Evolutionary conservation across 208 protist species (phyloP), one percentile per base, ranked within the genome.

Genomic region (Angomonas ambiguus): DNA sequence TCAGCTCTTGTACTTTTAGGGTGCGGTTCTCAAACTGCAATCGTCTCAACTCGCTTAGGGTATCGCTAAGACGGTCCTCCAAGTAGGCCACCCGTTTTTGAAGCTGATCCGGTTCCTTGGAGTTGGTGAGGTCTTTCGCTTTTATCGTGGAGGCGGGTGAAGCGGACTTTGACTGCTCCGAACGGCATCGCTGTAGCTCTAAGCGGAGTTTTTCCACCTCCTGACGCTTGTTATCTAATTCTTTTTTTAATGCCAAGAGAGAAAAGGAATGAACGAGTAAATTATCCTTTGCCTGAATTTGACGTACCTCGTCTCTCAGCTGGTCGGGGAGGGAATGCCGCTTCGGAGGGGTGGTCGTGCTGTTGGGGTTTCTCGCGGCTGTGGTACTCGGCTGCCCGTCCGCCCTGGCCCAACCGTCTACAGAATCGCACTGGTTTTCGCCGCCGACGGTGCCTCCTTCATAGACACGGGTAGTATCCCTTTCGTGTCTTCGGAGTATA

Each of bases 21-120:
- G 74, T 74, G 3, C 81, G 82, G 1, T 72, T 72, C 65, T 85
- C 76, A 16, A 79, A 67, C 24, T 76, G 60, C 41, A 77, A 67
- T 10, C 24, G 38, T 1, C 66, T 69, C n/a, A 84, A 58, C 62
- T 88, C 73, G 24, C 28, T 38, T 38, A 51, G 48, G 11, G 76
- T 64, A 34, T 72, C 57, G 24, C 68, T 59, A 27, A 87, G 60
- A 35, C 71, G 57, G 60, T 51, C 58, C 38, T 82, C 67, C 16
- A 91, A 60, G 25, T 75, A 76, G 49, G 65, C 70, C 6, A 76
- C 69, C 0, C 77, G 77, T 41, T 68, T 62, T n/a, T 57, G 64
- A 51, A 74, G 72, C 60, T 70, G 66, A 30, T 71, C 68, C 27
- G 34, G 32, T 16, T 35, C 42, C 28, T 56, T 55, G 0, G 30